Evolutionary conservation across 2,329 filamentous ascomycete genomes (phyloP).

Genomic region (Ceratocystis cacaofunesta): DNA sequence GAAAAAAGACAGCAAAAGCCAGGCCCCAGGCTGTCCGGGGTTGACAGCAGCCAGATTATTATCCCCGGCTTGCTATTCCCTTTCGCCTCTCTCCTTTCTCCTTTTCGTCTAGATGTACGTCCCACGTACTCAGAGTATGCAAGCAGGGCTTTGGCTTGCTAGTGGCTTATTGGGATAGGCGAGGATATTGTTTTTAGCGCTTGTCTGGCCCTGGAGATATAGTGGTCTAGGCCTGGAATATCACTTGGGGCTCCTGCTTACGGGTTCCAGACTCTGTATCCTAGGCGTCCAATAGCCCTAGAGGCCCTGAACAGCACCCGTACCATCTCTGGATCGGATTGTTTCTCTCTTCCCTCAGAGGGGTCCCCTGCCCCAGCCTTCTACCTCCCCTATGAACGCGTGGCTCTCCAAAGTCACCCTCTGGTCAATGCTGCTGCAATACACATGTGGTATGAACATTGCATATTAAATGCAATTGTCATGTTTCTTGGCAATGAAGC

Average conservation of each 20-base stretch:
- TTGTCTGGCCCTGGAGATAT: not conserved
- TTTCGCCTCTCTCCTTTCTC: not conserved
- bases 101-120: not conserved
- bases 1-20: too few relatives aligned
- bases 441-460: too few relatives aligned
- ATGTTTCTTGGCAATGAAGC: conserved; percentile 1
- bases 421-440: not conserved
- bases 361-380: not conserved
- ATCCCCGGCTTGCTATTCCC: not conserved
- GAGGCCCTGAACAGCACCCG: not conserved
- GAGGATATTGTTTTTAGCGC: not conserved
- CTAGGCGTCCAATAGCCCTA: not conserved
- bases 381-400: not conserved
- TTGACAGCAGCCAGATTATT: not conserved
- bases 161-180: not conserved
- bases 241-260: not conserved
- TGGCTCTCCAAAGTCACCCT: not conserved
- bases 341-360: not conserved
- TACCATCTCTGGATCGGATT: too few relatives aligned
- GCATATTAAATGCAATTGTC: not conserved
- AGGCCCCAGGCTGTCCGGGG: not conserved
- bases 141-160: not conserved
- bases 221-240: not conserved
- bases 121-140: too few relatives aligned
- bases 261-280: not conserved